A percentile compares a stretch with the other conserved stretches of the same genome.
Conservation (phyloP, 192 early-diverging fungal genomes). For the Diversispora eburnea region DNA sequence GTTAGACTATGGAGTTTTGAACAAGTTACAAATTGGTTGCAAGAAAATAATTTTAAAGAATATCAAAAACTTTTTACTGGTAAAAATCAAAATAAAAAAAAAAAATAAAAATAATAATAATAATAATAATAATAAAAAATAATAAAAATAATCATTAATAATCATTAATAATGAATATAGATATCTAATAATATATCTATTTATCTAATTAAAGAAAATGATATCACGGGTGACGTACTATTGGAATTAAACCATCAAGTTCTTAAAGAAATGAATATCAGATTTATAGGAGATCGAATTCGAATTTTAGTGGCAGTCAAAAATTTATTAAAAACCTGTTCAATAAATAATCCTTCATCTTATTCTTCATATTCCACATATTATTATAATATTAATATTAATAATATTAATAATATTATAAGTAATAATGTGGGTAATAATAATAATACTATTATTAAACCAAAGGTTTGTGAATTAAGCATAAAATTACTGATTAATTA, state of each 20-base stretch:
- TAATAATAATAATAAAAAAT: too few relatives aligned
- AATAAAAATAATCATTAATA: too few relatives aligned
- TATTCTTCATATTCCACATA: constrained; percentile 5
- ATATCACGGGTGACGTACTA: constrained; percentile 78
- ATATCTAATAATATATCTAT: background rate
- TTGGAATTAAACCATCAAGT: constrained; percentile 79
- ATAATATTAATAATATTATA: too few relatives aligned
- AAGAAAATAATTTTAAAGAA: constrained; percentile 49
- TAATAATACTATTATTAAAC: too few relatives aligned
- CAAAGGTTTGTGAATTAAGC: background rate
- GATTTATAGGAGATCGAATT: constrained; percentile 79
- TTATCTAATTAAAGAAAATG: constrained; percentile 50
- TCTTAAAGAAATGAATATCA: constrained; percentile 79
- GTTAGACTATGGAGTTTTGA: constrained; percentile 49
- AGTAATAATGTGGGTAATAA: too few relatives aligned
- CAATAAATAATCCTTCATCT: constrained; percentile 23
- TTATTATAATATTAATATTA: background rate
- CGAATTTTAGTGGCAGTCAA: constrained; percentile 76
- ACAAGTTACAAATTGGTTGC: constrained; percentile 52
- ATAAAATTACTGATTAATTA: background rate
- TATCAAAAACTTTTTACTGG: constrained; percentile 45
- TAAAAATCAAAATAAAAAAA: constrained; percentile 16
- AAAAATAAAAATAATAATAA: too few relatives aligned
- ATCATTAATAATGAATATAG: too few relatives aligned
- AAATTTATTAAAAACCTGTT: constrained; percentile 60